A percentile compares a stretch with the other conserved stretches of the same genome.
These are phyloP conservation scores for Starmerella apicola DNA, from an alignment of 805 yeast genomes.

Conservation along the genomic window DNA sequence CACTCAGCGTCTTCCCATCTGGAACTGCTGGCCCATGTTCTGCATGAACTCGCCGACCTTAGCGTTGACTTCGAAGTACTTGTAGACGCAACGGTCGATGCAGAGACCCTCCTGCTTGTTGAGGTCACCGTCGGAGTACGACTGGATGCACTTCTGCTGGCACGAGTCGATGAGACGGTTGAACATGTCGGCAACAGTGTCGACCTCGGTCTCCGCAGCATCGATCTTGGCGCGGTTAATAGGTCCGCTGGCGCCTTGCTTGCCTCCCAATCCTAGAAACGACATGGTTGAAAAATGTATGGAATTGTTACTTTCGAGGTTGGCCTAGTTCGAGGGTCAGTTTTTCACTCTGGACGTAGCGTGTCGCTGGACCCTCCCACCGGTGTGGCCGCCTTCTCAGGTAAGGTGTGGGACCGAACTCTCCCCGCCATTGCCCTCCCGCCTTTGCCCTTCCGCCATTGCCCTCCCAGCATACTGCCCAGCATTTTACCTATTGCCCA, in stretches of 20 bases:
- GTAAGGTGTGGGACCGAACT: no score
- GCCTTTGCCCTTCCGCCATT: no score
- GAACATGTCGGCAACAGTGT: conserved; percentile 96
- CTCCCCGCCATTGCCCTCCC: no score
- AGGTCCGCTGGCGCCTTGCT: conserved; percentile 24
- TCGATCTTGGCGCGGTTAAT: conserved; percentile 26
- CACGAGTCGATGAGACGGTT: conserved; percentile 81
- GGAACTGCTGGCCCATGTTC: conserved; percentile 23
- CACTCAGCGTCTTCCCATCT: not conserved
- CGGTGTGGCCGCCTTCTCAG: no score
- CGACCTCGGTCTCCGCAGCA: conserved; percentile 95
- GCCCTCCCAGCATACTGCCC: no score
- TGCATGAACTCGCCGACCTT: conserved; percentile 67
- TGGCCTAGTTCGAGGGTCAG: no score
- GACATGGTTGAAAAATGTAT: conserved; percentile 23
- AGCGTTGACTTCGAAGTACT: conserved; percentile 87
- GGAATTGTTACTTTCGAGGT: no score
- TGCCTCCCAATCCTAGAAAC: conserved; percentile 41
- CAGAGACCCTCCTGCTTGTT: conserved; percentile 73
- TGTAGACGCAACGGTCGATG: conserved; percentile 89
- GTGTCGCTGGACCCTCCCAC: no score
- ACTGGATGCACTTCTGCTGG: conserved; percentile 65
- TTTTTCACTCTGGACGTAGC: no score
- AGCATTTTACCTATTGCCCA: no score
- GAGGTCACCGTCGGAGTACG: conserved; percentile 61